A percentile compares a stretch with the other conserved stretches of the same genome.
Evolutionary conservation across 1,139 yeast species (phyloP).

Genomic region (Meyerozyma smithsonii): DNA sequence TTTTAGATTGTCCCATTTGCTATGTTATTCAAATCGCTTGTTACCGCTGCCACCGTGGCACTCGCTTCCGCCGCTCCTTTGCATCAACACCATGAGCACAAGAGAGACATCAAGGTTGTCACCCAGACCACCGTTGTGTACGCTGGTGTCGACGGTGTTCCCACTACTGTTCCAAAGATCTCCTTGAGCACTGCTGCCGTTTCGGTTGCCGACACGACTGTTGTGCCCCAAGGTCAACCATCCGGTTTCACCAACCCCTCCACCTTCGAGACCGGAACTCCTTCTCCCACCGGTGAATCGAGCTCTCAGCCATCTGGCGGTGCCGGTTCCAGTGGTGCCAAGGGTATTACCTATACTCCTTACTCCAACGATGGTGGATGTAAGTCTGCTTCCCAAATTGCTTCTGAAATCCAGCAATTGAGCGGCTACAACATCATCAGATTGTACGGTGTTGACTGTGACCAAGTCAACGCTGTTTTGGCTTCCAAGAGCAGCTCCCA

Average conservation of each 20-base stretch:
- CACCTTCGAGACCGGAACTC: conserved; percentile 17
- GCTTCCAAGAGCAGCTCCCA: conserved; percentile 54
- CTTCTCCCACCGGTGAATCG: conserved; percentile 18
- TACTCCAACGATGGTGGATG: conserved; percentile 69
- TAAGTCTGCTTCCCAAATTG: conserved; percentile 57
- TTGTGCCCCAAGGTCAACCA: conserved; percentile 22
- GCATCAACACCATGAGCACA: conserved; percentile 39
- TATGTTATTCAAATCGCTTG: conserved; percentile 24
- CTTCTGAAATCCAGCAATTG: conserved; percentile 54
- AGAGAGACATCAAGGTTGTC: conserved; percentile 42
- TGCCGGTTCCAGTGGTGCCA: conserved; percentile 22
- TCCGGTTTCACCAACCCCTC: conserved; percentile 23
- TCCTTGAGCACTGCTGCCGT: conserved; percentile 20
- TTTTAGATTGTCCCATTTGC: conserved; percentile 1
- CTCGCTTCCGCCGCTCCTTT: conserved; percentile 11
- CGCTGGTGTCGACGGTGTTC: conserved; percentile 21
- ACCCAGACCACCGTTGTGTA: conserved; percentile 24
- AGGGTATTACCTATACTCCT: conserved; percentile 82
- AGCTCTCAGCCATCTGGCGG: conserved; percentile 12
- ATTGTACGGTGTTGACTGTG: conserved; percentile 71
- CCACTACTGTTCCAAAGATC: conserved; percentile 23
- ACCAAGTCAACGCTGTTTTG: conserved; percentile 63
- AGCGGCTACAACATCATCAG: conserved; percentile 57
- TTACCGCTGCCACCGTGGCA: conserved; percentile 19
- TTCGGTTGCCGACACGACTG: conserved; percentile 16